phyloP scores from a whole-genome alignment of 805 yeast genomes.

The Yarrowia divulgata region DNA sequence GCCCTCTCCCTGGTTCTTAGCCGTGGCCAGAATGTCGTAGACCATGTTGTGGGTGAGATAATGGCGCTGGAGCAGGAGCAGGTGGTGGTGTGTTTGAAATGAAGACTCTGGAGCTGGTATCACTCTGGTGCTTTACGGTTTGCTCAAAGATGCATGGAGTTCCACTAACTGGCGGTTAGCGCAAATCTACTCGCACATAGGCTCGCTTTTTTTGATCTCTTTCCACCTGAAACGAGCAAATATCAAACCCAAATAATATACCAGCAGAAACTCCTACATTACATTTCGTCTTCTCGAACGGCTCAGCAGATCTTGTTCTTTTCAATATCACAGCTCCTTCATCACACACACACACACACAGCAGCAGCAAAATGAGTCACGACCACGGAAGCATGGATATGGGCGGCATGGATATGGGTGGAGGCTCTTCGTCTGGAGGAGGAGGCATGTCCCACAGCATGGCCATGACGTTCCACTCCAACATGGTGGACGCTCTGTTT shows the following conservation, averaged over 20 bases:
- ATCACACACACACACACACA: background rate
- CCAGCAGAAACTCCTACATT: background rate
- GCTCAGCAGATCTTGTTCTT: background rate
- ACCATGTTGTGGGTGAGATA: constrained; percentile 2
- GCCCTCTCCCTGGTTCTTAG: constrained; percentile 35
- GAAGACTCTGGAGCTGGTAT: background rate
- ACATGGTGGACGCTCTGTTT: constrained; percentile 43
- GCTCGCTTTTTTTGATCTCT: background rate
- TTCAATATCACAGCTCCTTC: background rate
- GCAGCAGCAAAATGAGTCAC: constrained; percentile 23
- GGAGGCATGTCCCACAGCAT: constrained; percentile 40
- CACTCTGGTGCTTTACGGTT: constrained; percentile 7
- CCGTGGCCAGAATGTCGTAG: constrained; percentile 38
- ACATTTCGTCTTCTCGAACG: background rate
- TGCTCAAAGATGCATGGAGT: constrained; percentile 21
- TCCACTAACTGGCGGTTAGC: background rate
- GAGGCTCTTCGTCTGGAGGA: constrained; percentile 8
- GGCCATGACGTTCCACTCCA: constrained; percentile 46
- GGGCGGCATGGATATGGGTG: constrained; percentile 38
- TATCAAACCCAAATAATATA: background rate
- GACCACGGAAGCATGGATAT: constrained; percentile 36
- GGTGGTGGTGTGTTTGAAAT: background rate
- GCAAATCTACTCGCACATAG: background rate
- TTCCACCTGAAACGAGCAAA: constrained; percentile 21
- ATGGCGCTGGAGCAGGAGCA: background rate